Percentiles rank a stretch among this genome's conserved stretches.
Evolutionary conservation across 495 filamentous ascomycete species (phyloP).

Genomic region (Penicillium pulvis): DNA sequence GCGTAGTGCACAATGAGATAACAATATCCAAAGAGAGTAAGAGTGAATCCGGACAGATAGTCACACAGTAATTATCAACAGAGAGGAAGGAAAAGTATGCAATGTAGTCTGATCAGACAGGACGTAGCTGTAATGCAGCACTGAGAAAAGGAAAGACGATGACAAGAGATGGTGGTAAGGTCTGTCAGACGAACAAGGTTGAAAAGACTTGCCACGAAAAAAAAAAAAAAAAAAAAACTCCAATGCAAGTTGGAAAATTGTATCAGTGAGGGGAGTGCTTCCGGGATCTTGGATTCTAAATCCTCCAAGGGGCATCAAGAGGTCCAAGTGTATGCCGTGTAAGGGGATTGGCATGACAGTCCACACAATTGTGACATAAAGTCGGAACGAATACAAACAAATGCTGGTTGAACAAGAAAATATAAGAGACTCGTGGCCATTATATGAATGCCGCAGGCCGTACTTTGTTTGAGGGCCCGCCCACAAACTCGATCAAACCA

Average conservation of each 20-base stretch:
- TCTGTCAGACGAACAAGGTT: slow-evolving; percentile 11
- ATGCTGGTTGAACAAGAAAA: slow-evolving; percentile 18
- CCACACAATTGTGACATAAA: not conserved
- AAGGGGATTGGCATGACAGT: not conserved
- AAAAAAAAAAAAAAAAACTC: not conserved
- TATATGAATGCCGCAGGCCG: slow-evolving; percentile 24
- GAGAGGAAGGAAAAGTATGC: slow-evolving; percentile 22
- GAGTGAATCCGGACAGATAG: slow-evolving; percentile 16
- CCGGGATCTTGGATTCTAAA: not conserved
- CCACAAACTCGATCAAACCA: slow-evolving; percentile 30
- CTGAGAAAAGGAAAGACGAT: slow-evolving; percentile 19
- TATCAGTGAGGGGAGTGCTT: not conserved
- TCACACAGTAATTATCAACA: slow-evolving; percentile 28
- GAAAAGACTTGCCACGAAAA: not conserved
- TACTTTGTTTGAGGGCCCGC: slow-evolving; percentile 32
- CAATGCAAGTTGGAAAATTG: not conserved
- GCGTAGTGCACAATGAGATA: slow-evolving; percentile 19
- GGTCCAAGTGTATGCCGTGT: not conserved
- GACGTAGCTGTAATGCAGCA: slow-evolving; percentile 16
- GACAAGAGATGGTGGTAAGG: slow-evolving; percentile 23
- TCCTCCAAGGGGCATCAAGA: not conserved
- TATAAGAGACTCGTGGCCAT: slow-evolving; percentile 41
- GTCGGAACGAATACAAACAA: slow-evolving; percentile 2
- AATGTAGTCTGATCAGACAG: slow-evolving; percentile 23
- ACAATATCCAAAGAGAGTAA: slow-evolving; percentile 18